Base-by-base conservation (phyloP, 371 early-diverging fungal genomes). In the Cokeromyces recurvatus region DNA sequence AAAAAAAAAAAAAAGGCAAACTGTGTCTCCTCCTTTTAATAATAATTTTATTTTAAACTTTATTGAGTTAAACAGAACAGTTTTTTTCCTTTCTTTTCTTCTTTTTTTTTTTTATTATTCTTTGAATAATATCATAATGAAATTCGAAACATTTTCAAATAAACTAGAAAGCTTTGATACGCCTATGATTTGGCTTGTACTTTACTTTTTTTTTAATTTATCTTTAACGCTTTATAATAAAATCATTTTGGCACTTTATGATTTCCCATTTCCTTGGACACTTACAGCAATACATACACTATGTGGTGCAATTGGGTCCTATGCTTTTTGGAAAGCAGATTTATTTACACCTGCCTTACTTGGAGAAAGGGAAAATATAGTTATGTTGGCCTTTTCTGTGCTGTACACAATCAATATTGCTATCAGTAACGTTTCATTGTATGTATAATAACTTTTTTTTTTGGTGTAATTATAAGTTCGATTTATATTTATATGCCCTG, bases 361-460 rank as follows among this genome's bases (percentile, higher is more conserved):
- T 25, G 78, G 74, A 23, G 71, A 64, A 38, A 72, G 66, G 7
- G 90, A 90, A 42, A 77, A 74, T 42, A 69, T 77, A 58, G 61
- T 82, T 37, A 82, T 94, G 81, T 53, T 87, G 39, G 59, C 77
- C 51, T 94, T 91, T 59, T 91, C 91, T 4, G 71, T 87, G 17
- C 78, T 94, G 5, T 94, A 90, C 66, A 94, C 92, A 2, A 78
- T 86, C 55, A 94, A 94, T 57, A 92, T 94, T 52, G 92, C 90
- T 31, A 82, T 88, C 32, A 85, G 86, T 54, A 91, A 89, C 59
- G 84, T 92, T 10, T 90, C 90, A 39, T 64, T 91, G 75, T 80
- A 86, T 73, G 82, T 85, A 42, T 29, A 46, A 15, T 14, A 36
- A 2, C 5, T 16, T 25, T 1, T 3, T 24, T 5, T 29, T 36